Conservation (phyloP, 495 filamentous ascomycete genomes). For the Xylaria castorea region DNA sequence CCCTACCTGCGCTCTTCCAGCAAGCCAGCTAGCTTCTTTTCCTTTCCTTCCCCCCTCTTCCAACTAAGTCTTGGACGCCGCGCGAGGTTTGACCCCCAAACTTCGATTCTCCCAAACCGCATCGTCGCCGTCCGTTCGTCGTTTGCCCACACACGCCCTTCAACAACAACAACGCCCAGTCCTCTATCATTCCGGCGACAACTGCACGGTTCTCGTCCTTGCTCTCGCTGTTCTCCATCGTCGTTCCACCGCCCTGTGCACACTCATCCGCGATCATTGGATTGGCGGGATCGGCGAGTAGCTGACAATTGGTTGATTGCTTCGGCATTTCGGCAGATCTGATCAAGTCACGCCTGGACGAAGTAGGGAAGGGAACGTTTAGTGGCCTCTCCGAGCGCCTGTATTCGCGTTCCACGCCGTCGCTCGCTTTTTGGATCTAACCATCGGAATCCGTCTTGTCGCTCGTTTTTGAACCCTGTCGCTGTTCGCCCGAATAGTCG, state of each 20-base stretch:
- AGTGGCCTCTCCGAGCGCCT: not conserved
- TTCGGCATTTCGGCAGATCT: not conserved
- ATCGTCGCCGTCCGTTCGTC: not conserved
- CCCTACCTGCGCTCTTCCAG: constrained; percentile 15
- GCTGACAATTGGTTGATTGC: constrained; percentile 15
- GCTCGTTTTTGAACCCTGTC: constrained; percentile 33
- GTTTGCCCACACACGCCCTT: not conserved
- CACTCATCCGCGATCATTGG: not conserved
- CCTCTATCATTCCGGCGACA: not conserved
- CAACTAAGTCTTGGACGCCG: not conserved
- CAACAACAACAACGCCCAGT: not conserved
- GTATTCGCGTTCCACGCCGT: constrained; percentile 17
- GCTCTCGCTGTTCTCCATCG: not conserved
- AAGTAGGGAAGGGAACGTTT: not conserved
- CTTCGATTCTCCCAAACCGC: constrained; percentile 12
- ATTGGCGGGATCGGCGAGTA: not conserved
- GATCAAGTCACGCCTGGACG: not conserved
- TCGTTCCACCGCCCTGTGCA: not conserved
- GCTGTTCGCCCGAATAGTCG: constrained; percentile 22
- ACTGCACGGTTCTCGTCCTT: not conserved
- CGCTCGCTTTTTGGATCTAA: constrained; percentile 38
- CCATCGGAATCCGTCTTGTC: constrained; percentile 29
- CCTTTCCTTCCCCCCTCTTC: not conserved
- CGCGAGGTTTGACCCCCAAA: constrained; percentile 15
- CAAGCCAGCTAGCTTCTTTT: constrained; percentile 12